phyloP scores from a whole-genome alignment of 148 eudicot species.

The Arctostaphylos glauca region DNA sequence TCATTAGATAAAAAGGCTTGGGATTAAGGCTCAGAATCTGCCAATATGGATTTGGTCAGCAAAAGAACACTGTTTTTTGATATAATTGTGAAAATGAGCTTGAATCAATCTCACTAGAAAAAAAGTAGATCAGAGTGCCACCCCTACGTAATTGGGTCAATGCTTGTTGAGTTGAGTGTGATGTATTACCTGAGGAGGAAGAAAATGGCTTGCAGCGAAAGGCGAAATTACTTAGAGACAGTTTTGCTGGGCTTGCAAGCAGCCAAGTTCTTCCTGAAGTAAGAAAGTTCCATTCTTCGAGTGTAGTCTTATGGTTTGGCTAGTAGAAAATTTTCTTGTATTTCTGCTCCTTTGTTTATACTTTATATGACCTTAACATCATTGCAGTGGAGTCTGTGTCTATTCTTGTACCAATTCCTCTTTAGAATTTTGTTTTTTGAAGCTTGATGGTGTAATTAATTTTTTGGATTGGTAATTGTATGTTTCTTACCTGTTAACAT shows the following conservation, averaged over 20 bases:
- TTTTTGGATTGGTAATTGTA: neutral
- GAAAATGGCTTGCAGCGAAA: neutral
- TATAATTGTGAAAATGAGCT: neutral
- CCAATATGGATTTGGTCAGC: neutral
- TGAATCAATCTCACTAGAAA: neutral
- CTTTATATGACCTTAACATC: neutral
- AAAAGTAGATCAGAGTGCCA: neutral
- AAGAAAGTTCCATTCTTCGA: neutral
- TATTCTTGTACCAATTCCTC: neutral
- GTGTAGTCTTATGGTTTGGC: neutral
- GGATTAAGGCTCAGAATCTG: neutral
- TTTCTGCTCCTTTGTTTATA: neutral
- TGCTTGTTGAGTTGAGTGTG: neutral
- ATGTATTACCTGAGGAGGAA: neutral
- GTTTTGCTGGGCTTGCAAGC: neutral
- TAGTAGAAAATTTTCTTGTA: neutral
- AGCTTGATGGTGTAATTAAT: neutral
- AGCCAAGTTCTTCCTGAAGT: neutral
- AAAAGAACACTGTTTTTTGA: neutral
- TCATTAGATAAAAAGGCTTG: no score
- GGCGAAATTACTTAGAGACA: neutral
- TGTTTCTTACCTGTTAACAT: constrained; percentile 10
- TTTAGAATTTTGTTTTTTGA: neutral
- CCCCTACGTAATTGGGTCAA: neutral
- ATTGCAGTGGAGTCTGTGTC: neutral